Conservation (phyloP, 2,329 filamentous ascomycete genomes). For the Gremmenia infestans region DNA sequence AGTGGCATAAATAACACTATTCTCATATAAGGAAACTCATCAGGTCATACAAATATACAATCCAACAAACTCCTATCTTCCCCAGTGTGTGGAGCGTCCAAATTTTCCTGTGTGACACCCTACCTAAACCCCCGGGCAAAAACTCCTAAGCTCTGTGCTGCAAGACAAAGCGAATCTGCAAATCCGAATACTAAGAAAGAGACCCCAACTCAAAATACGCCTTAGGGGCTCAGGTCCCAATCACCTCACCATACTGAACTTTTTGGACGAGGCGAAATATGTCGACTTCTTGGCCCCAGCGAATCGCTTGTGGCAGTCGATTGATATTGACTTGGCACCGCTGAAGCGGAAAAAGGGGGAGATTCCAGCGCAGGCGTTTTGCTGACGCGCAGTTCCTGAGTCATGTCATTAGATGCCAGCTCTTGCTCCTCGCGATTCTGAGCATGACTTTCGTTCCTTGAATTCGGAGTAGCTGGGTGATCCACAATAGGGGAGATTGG, state of each 20-base stretch:
- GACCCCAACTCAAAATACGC: background rate
- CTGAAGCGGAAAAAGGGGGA: conserved; percentile 11
- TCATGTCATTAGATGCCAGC: conserved; percentile 4
- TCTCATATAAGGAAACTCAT: no score
- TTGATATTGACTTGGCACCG: conserved; percentile 5
- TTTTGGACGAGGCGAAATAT: conserved; percentile 12
- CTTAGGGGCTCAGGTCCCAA: background rate
- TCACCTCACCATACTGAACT: conserved; percentile 17
- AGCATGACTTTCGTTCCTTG: conserved; percentile 14
- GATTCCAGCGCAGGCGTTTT: background rate
- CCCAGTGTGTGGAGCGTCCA: no score
- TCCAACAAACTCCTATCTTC: no score
- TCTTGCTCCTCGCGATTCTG: conserved; percentile 1
- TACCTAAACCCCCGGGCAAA: background rate
- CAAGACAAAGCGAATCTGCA: background rate
- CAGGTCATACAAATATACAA: no score
- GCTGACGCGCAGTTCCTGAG: background rate
- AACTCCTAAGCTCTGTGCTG: conserved; percentile 1
- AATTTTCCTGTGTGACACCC: background rate
- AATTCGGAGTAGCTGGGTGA: conserved; percentile 15
- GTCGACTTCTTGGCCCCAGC: conserved; percentile 10
- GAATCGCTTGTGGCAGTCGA: conserved; percentile 9
- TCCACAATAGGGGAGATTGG: conserved; percentile 2
- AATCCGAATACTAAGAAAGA: background rate
- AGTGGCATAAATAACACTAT: no score